phyloP scores from a whole-genome alignment of 1,139 yeast genomes.

The Geotrichum reessii region DNA sequence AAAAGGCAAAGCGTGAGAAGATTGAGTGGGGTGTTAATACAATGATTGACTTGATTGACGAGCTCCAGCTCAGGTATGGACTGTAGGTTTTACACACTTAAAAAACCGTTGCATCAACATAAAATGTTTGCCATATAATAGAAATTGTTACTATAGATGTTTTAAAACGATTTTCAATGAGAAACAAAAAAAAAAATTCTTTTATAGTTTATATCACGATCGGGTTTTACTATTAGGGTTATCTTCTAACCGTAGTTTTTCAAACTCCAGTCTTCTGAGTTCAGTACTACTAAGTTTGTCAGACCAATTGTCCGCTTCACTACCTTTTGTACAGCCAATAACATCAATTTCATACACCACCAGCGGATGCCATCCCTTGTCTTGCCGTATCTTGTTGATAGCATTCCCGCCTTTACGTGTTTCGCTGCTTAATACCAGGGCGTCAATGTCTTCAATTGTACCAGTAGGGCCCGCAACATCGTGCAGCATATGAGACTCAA shows the following conservation, averaged over 20 bases:
- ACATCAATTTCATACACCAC: conserved; percentile 60
- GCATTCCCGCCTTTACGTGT: conserved; percentile 67
- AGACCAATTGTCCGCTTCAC: conserved; percentile 50
- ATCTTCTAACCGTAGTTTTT: conserved; percentile 10
- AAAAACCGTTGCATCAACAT: neutral
- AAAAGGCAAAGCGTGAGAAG: conserved; percentile 51
- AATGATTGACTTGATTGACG: conserved; percentile 51
- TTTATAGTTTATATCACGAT: neutral
- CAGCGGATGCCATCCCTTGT: conserved; percentile 51
- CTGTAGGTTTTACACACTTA: conserved; percentile 8
- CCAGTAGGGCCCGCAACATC: conserved; percentile 97
- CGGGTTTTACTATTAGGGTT: neutral
- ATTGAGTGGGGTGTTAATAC: conserved; percentile 66
- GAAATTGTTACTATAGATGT: no score
- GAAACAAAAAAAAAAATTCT: no score
- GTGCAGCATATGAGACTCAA: conserved; percentile 54
- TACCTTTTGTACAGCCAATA: conserved; percentile 48
- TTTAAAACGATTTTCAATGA: no score
- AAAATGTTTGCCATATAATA: no score
- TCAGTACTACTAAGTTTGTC: conserved; percentile 83
- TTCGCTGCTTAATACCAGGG: conserved; percentile 75
- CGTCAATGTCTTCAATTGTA: conserved; percentile 63
- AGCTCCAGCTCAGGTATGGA: conserved; percentile 27
- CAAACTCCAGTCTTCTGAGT: conserved; percentile 37
- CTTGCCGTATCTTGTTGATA: conserved; percentile 59